Evolutionary conservation across 192 early-diverging fungal species (phyloP).

Genomic region (Funneliformis geosporum): DNA sequence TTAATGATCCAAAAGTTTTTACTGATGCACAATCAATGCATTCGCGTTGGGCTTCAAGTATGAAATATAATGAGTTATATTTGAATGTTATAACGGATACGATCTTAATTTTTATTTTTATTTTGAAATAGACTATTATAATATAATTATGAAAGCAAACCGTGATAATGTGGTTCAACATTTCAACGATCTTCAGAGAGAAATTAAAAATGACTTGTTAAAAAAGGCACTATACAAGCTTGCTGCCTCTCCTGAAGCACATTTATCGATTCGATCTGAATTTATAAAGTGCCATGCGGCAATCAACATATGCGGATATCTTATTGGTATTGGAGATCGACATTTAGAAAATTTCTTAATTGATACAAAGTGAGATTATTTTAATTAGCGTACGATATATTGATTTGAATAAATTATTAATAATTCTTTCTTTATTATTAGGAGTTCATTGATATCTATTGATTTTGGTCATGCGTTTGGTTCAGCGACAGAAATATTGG

Average conservation of each 20-base stretch:
- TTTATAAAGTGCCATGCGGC: conserved; percentile 72
- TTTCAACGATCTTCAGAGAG: conserved; percentile 45
- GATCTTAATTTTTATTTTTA: background rate
- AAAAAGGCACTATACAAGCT: conserved; percentile 57
- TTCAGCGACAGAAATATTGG: conserved; percentile 73
- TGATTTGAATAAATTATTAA: background rate
- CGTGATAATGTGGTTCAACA: conserved; percentile 54
- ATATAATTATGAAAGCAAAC: conserved; percentile 51
- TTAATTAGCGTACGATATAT: too few species aligned
- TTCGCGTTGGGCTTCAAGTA: conserved; percentile 50
- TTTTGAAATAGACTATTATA: conserved; percentile 52
- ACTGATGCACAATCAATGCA: conserved; percentile 47
- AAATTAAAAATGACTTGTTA: conserved; percentile 51
- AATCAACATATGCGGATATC: conserved; percentile 60
- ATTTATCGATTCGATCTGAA: conserved; percentile 63
- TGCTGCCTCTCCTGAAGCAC: conserved; percentile 71
- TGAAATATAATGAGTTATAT: conserved; percentile 30
- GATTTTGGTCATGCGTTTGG: conserved; percentile 88
- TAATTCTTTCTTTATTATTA: conserved; percentile 39
- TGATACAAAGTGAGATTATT: conserved; percentile 36
- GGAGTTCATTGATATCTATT: conserved; percentile 69
- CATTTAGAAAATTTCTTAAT: conserved; percentile 79
- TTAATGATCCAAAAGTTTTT: conserved; percentile 46
- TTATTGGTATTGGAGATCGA: conserved; percentile 70
- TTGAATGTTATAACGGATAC: background rate